These are phyloP conservation scores for Graphium sp. DNA, from an alignment of 2,329 filamentous ascomycete species.

Conservation along the genomic window DNA sequence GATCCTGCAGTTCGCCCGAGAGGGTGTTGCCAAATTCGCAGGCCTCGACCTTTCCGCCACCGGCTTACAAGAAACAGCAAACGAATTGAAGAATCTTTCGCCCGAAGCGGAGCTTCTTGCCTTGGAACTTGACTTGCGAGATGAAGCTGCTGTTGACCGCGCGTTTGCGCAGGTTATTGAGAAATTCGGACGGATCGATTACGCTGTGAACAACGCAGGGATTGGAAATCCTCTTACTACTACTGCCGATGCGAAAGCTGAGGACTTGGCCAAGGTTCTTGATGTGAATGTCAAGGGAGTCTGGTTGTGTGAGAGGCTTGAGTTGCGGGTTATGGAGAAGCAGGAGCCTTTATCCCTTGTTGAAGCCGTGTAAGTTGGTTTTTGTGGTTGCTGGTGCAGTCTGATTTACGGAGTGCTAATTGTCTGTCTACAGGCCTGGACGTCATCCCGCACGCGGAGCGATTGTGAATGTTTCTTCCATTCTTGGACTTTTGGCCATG, in stretches of 20 bases:
- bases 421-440: neutral
- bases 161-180: neutral
- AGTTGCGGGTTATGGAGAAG: slow-evolving; percentile 1
- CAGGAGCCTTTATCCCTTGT: slow-evolving; percentile 1
- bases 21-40: slow-evolving; percentile 4
- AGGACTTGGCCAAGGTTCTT: neutral
- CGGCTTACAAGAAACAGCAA: neutral
- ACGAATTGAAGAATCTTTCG: neutral
- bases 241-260: neutral
- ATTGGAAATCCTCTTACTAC: neutral
- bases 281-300: slow-evolving; percentile 1
- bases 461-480: slow-evolving; percentile 1
- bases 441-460: neutral
- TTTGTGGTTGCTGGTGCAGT: too few relatives aligned
- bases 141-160: neutral
- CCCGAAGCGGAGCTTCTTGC: neutral
- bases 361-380: neutral
- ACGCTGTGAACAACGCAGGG: slow-evolving; percentile 1
- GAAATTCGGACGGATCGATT: neutral
- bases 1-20: slow-evolving; percentile 3
- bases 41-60: slow-evolving; percentile 2
- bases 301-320: slow-evolving; percentile 1
- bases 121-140: neutral
- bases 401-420: too few relatives aligned
- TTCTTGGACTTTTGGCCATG: slow-evolving; percentile 1